Conservation (phyloP, 371 early-diverging fungal species). For the Haplosporangium sp. region DNA sequence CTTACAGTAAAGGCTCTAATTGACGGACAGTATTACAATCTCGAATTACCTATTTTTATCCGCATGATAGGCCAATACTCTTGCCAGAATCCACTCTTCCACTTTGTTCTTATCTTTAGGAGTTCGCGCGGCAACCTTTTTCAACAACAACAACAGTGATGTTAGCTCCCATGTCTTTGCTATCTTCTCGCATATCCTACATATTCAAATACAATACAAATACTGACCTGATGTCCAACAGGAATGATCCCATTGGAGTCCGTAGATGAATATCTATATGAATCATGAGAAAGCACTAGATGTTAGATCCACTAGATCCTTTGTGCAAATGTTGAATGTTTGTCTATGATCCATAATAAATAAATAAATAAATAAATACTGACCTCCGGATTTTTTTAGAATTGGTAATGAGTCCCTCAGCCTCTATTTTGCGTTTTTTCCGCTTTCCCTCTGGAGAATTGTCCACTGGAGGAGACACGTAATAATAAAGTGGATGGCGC, state of each 20-base stretch:
- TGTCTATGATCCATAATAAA: no score
- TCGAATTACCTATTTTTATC: constrained; percentile 71
- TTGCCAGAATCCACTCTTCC: constrained; percentile 84
- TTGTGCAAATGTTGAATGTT: no score
- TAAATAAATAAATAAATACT: background rate
- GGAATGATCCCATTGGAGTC: constrained; percentile 55
- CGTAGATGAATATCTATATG: constrained; percentile 30
- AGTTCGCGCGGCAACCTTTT: constrained; percentile 74
- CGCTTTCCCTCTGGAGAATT: constrained; percentile 63
- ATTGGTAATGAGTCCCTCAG: constrained; percentile 59
- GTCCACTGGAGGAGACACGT: constrained; percentile 8
- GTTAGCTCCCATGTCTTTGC: background rate
- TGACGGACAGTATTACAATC: background rate
- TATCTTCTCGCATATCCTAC: background rate
- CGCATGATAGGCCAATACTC: constrained; percentile 68
- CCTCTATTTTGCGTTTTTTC: constrained; percentile 76
- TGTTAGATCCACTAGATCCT: background rate
- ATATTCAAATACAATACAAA: background rate
- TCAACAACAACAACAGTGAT: background rate
- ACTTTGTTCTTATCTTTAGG: constrained; percentile 69
- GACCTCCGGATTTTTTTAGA: constrained; percentile 69
- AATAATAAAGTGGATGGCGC: background rate
- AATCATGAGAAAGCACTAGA: background rate
- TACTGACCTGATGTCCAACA: constrained; percentile 58
- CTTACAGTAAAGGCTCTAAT: background rate